Evolutionary conservation across 2,329 filamentous ascomycete genomes (phyloP), one percentile per base, ranked within the genome.

Genomic region (Thyridium curvatum): DNA sequence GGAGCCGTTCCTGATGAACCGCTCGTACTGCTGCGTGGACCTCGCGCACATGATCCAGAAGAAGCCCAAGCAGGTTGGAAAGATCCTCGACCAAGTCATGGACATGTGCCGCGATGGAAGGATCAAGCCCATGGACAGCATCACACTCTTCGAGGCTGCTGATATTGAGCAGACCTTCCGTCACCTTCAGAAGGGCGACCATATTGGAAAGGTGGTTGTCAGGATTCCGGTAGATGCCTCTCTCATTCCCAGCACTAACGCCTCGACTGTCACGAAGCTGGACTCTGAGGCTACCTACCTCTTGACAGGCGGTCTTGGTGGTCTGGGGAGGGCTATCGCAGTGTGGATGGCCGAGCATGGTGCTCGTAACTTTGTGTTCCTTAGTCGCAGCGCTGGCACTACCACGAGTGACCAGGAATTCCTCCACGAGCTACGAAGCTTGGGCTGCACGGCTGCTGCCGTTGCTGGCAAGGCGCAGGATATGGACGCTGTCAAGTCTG

Each of bases 221-320:
- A 26, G 10, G 21, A 10, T 26, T 10, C 21, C 21, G 5, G 5
- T 10, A 26, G 21, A 26, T 26, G 21, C 21, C 6, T 26, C 21
- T 6, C 21, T 26, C 6, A 26, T 26, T 10, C 21, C 21, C 21
- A 26, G 21, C 21, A 26, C 21, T 26, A 26, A 26, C 21, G 10
- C 21, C 10, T 6, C 21, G 21, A 26, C 21, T 26, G 21, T 10
- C 6, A 26, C 10, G 21, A 26, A 26, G 21, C n/a, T 38, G 4
- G 12, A 26, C n/a, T 12, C 35, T 8, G 18, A 41, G n/a, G 42
- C 52, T 1, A 50, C 53, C 3, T 56, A 57, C 34, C 46, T 58
- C 12, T 45, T 56, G 29, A 47, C 52, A 21, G 52, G 54, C 3
- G 52, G 54, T 16, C 44, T 55, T 21, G 52, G 54, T 17, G 53